Base-by-base conservation (phyloP, 768 basidiomycete genomes). In the Pholiota microspora region DNA sequence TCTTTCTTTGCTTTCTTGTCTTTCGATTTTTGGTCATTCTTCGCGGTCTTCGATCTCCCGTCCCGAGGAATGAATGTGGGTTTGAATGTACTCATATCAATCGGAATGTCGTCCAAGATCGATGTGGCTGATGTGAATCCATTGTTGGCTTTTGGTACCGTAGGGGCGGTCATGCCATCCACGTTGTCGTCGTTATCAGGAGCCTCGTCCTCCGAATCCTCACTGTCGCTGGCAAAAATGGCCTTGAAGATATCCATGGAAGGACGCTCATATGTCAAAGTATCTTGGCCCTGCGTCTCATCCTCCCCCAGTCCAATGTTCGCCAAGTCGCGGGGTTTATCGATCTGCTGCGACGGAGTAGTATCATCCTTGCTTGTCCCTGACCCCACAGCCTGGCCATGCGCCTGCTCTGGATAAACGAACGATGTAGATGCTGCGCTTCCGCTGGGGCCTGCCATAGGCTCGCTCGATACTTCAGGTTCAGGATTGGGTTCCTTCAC, bases 221-320 rank as follows among this genome's bases (percentile, higher is more conserved):
- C 94, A 42, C 93, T 92, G 56, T 93, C 92, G 70, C 91, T 94
- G 9, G 94, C 95, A 67, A 99, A 99, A 56, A 99, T 98, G 2
- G 96, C 94, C 67, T 96, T 97, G 78, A 98, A 99, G 40, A 98
- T 84, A 64, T 94, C 89, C 80, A 94, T 91, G 5, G 85, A 75
- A 2, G 97, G 96, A 34, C 89, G 81, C 62, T 90, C 77, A 68
- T 98, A 95, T 0, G 90, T 94, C 59, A 98, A 75, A 5, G 85
- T 94, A 64, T 95, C 94, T 32, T 80, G 72, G 0, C 94, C 95
- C 66, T 97, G 95, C 25, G 79, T 81, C 36, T 94, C 93, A 64
- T 98, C 94, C 48, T 97, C 94, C 21, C 94, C 96, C 40, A 97
- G 70, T 0, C 95, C 95, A 46, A 98, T 79, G 64, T 94, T 94